These are phyloP conservation scores for Avicennia marina DNA, from an alignment of 257 asterid species.

Conservation along the genomic window DNA sequence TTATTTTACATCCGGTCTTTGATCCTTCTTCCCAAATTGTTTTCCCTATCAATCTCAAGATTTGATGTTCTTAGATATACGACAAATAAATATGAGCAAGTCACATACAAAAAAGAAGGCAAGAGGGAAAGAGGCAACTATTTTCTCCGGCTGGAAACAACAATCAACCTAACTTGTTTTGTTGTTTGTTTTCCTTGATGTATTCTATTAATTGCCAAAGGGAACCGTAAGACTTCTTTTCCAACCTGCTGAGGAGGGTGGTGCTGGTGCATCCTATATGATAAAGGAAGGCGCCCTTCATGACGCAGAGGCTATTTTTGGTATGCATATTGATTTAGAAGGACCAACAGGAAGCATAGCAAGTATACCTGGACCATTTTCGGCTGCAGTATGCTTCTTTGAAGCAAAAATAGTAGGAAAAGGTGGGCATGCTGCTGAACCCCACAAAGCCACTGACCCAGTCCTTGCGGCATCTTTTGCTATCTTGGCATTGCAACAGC, in stretches of 20 bases:
- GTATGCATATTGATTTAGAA: conserved; percentile 56
- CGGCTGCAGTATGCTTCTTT: conserved; percentile 60
- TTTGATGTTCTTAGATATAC: too few relatives aligned
- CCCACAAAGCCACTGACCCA: conserved; percentile 63
- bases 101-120: too few relatives aligned
- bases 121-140: too few relatives aligned
- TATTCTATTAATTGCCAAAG: conserved; percentile 29
- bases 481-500: conserved; percentile 73
- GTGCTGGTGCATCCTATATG: conserved; percentile 83
- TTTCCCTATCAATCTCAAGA: too few relatives aligned
- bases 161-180: neutral
- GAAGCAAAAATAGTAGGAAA: conserved; percentile 66
- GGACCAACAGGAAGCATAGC: conserved; percentile 59
- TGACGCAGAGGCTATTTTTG: conserved; percentile 66
- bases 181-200: conserved; percentile 5
- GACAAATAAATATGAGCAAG: too few relatives aligned
- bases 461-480: conserved; percentile 60
- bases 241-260: conserved; percentile 97
- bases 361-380: conserved; percentile 51
- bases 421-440: conserved; percentile 81
- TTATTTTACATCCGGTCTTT: too few relatives aligned
- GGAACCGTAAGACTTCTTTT: conserved; percentile 84
- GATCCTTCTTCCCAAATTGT: too few relatives aligned
- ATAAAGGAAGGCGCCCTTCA: conserved; percentile 85
- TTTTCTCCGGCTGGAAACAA: neutral